Evolutionary conservation across 1,139 yeast species (phyloP).

Genomic region (Geotrichum siamense): DNA sequence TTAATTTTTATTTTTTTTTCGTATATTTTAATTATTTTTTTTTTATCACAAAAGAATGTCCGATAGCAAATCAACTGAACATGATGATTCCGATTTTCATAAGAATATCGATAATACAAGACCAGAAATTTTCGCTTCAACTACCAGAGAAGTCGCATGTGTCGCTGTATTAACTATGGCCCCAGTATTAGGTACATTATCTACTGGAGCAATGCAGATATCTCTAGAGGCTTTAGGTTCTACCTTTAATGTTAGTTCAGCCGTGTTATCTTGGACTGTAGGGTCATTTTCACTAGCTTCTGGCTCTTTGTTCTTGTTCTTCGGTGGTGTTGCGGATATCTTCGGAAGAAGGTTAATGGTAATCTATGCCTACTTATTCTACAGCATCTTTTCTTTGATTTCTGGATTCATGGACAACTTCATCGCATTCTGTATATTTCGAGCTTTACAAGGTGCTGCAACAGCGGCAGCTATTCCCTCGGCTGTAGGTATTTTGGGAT

Average conservation of each 20-base stretch:
- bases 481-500: slow-evolving; percentile 41
- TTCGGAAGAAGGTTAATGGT: slow-evolving; percentile 39
- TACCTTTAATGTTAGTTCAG: slow-evolving; percentile 36
- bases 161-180: slow-evolving; percentile 35
- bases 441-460: slow-evolving; percentile 41
- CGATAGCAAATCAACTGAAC: too few species aligned
- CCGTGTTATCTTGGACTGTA: slow-evolving; percentile 40
- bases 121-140: slow-evolving; percentile 22
- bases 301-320: slow-evolving; percentile 39
- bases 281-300: slow-evolving; percentile 39
- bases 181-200: slow-evolving; percentile 38
- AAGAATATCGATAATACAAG: slow-evolving; percentile 12
- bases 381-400: slow-evolving; percentile 35
- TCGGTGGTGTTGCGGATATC: slow-evolving; percentile 43
- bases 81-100: slow-evolving; percentile 1
- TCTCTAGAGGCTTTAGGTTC: slow-evolving; percentile 34
- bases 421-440: slow-evolving; percentile 34
- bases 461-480: slow-evolving; percentile 42
- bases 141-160: slow-evolving; percentile 26
- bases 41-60: too few species aligned
- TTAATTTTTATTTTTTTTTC: too few species aligned
- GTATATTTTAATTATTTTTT: too few species aligned
- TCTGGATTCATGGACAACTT: slow-evolving; percentile 39
- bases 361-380: slow-evolving; percentile 32
- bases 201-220: slow-evolving; percentile 35